Percentiles rank a stretch among this genome's conserved stretches.
Evolutionary conservation across 345 rosid genomes (phyloP).

Genomic region (Euclidium syriacum): DNA sequence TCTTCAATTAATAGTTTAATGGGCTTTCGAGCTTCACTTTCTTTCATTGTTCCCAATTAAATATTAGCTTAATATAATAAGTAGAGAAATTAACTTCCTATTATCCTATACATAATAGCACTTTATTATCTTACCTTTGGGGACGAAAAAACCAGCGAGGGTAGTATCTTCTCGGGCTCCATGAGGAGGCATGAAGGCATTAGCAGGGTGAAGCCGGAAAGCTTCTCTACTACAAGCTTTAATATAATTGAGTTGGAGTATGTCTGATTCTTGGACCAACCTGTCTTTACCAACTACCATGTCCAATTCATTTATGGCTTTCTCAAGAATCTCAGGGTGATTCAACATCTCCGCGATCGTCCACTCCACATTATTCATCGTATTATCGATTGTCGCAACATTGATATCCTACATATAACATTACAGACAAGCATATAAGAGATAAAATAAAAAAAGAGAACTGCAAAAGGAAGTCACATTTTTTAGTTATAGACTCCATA

Average conservation of each 20-base stretch:
- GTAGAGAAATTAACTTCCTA: no score
- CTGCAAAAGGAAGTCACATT: no score
- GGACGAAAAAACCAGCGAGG: conserved; percentile 22
- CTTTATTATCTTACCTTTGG: conserved; percentile 15
- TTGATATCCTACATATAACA: not conserved
- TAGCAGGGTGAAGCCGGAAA: conserved; percentile 12
- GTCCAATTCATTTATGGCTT: conserved; percentile 19
- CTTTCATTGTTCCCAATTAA: no score
- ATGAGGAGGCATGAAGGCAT: conserved; percentile 17
- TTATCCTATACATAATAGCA: no score
- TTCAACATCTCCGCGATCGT: conserved; percentile 28
- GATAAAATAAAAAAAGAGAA: no score
- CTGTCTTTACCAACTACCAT: conserved; percentile 19
- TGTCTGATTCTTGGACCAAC: conserved; percentile 23
- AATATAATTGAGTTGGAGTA: conserved; percentile 17
- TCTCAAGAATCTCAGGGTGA: conserved; percentile 12
- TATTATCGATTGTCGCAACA: not conserved
- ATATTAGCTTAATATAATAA: no score
- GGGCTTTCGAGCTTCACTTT: no score
- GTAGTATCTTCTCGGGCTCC: conserved; percentile 16
- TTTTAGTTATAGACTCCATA: no score
- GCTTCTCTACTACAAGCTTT: conserved; percentile 6
- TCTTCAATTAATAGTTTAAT: no score
- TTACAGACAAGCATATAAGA: no score
- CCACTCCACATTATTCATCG: conserved; percentile 26